These are phyloP conservation scores for Ceratocystis eucalypticola DNA, from an alignment of 2,329 filamentous ascomycete genomes.

Conservation along the genomic window DNA sequence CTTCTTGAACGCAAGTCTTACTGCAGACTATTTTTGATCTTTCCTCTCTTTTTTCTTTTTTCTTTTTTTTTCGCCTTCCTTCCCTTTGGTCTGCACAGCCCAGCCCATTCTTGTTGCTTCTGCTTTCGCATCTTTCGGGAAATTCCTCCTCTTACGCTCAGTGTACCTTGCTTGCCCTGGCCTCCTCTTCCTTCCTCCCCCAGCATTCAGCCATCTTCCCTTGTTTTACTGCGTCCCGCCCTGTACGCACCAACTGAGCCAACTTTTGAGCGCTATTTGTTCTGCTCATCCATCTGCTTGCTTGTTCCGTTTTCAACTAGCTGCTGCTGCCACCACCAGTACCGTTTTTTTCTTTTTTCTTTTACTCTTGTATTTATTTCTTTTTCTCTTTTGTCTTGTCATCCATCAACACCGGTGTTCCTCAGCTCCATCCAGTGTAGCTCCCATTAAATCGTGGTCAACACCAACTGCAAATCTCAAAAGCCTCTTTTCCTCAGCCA, in stretches of 20 bases:
- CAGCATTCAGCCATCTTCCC: not conserved
- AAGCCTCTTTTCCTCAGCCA: too few species aligned
- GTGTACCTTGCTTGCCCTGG: not conserved
- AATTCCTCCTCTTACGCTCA: conserved; percentile 4
- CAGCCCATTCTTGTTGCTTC: not conserved
- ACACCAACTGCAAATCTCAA: not conserved
- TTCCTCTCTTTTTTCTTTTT: not conserved
- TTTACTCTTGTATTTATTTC: not conserved
- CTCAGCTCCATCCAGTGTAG: too few species aligned
- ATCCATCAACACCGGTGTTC: not conserved
- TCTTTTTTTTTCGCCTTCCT: not conserved
- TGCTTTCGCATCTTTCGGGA: conserved; percentile 4
- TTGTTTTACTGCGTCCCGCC: not conserved
- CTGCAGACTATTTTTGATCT: not conserved
- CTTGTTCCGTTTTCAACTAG: conserved; percentile 7
- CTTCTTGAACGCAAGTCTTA: not conserved
- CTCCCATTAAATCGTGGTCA: not conserved
- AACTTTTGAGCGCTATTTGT: not conserved
- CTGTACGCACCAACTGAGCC: not conserved
- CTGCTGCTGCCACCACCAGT: not conserved
- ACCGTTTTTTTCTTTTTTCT: conserved; percentile 5
- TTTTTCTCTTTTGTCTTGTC: not conserved
- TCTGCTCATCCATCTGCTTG: not conserved
- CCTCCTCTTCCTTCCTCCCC: not conserved
- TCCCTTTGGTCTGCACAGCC: conserved; percentile 2